Evolutionary conservation across 306 rosid genomes (phyloP).

Genomic region (Purshia tridentata): DNA sequence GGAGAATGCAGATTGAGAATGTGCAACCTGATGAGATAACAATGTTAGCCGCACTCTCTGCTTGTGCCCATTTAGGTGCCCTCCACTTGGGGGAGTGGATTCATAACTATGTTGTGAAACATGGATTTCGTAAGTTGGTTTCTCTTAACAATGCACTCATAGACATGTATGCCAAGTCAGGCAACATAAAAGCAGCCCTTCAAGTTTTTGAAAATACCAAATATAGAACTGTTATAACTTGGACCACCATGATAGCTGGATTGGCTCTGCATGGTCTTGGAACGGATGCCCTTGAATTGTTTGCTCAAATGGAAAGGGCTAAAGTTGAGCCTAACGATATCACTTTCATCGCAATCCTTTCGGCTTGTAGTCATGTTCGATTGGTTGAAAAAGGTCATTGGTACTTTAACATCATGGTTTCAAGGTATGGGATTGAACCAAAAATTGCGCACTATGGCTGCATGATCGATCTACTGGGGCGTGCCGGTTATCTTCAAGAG

Average conservation of each 20-base stretch:
- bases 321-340: slow-evolving; percentile 53
- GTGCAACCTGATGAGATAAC: slow-evolving; percentile 63
- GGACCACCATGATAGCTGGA: slow-evolving; percentile 71
- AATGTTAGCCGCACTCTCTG: slow-evolving; percentile 61
- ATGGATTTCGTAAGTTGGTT: slow-evolving; percentile 35
- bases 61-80: slow-evolving; percentile 71
- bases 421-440: slow-evolving; percentile 43
- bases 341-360: slow-evolving; percentile 65
- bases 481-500: slow-evolving; percentile 66
- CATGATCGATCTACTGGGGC: slow-evolving; percentile 58
- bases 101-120: slow-evolving; percentile 50
- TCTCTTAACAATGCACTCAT: slow-evolving; percentile 58
- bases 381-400: slow-evolving; percentile 50
- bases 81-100: slow-evolving; percentile 64
- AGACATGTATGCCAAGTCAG: slow-evolving; percentile 77
- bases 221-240: slow-evolving; percentile 50
- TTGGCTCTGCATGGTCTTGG: slow-evolving; percentile 76
- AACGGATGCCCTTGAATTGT: slow-evolving; percentile 47
- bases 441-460: slow-evolving; percentile 60
- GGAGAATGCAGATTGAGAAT: slow-evolving; percentile 51
- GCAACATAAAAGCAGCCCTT: slow-evolving; percentile 42
- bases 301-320: slow-evolving; percentile 54
- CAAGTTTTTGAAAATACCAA: slow-evolving; percentile 39
- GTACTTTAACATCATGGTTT: slow-evolving; percentile 45
- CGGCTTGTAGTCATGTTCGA: slow-evolving; percentile 73